phyloP scores from a whole-genome alignment of 768 basidiomycete species.

The Mycena olivaceomarginata region DNA sequence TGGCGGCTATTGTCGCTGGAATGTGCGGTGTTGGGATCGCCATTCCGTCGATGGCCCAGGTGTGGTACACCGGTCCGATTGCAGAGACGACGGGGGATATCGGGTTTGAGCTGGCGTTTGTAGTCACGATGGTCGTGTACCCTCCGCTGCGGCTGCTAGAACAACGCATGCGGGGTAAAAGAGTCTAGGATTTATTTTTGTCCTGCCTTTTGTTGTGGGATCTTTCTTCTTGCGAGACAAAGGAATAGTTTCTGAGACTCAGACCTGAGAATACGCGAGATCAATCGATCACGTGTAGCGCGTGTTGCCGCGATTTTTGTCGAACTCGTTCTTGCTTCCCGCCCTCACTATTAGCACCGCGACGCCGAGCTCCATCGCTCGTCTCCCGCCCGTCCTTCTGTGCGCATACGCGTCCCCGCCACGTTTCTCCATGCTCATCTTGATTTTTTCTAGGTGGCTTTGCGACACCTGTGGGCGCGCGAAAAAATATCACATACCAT shows the following conservation, averaged over 20 bases:
- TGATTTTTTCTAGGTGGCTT: slow-evolving; percentile 29
- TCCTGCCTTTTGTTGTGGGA: neutral
- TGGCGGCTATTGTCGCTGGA: slow-evolving; percentile 77
- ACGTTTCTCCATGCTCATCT: neutral
- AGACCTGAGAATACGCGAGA: neutral
- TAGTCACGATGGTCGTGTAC: slow-evolving; percentile 72
- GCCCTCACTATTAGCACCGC: slow-evolving; percentile 4
- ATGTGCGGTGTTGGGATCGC: slow-evolving; percentile 74
- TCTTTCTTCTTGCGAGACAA: slow-evolving; percentile 4
- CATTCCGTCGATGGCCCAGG: slow-evolving; percentile 83
- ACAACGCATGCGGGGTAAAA: slow-evolving; percentile 53
- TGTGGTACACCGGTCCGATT: slow-evolving; percentile 87
- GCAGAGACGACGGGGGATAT: slow-evolving; percentile 84
- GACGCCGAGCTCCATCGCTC: slow-evolving; percentile 6
- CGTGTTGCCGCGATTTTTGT: neutral
- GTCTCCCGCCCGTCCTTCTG: neutral
- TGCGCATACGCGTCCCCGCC: slow-evolving; percentile 7
- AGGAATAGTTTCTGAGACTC: neutral
- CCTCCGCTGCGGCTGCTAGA: slow-evolving; percentile 73
- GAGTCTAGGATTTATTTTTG: slow-evolving; percentile 18
- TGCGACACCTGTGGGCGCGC: slow-evolving; percentile 15
- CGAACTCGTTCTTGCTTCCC: neutral
- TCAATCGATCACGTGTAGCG: neutral
- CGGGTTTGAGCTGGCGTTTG: slow-evolving; percentile 87
- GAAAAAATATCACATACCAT: slow-evolving; percentile 26